Base-by-base conservation (phyloP, 2,329 filamentous ascomycete genomes). In the Fusarium sterilihyphosum region DNA sequence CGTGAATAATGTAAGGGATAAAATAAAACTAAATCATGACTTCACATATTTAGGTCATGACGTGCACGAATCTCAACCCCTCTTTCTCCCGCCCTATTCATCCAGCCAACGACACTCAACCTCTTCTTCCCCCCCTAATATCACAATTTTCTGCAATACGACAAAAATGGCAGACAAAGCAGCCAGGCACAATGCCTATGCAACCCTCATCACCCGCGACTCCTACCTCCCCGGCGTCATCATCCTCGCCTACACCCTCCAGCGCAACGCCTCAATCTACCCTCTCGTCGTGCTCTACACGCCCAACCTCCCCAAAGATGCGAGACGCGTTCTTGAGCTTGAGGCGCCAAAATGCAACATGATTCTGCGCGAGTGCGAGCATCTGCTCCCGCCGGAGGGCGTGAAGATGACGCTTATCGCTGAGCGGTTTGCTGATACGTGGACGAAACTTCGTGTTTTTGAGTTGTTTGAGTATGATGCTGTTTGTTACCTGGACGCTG, bases 181-280 rank as follows among this genome's bases (percentile, higher is more conserved):
- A 29, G 14, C 52, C 17, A 40, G 66, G 56, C 50, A 59, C 35
- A 76, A 77, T 11, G 73, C 73, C 58, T 77, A 74, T 61, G 69
- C 73, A 59, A 77, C 74, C 53, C 74, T 77, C 61, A 73, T 77
- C 50, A 77, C 74, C 18, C 73, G 73, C 20, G 53, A 74, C 29
- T 76, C 74, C 9, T 77, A 77, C 37, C 60, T 77, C 29, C 68
- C 74, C n/a, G 74, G 74, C 4, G 69, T 77, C 22, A 56, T 77
- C 8, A 68, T 76, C 29, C 71, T 77, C 2, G 73, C 73, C 24
- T 68, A 76, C 57, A 76, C 74, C 16, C 57, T 77, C 40, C 54
- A 65, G n/a, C 65, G 65, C 17, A 61, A 73, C 4, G 38, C 41
- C 16, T 71, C 73, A 37, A 17, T 44, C 13, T 69, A 69, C n/a